Conservation (phyloP, 768 basidiomycete species). For the Cystobasidium onofrii region DNA sequence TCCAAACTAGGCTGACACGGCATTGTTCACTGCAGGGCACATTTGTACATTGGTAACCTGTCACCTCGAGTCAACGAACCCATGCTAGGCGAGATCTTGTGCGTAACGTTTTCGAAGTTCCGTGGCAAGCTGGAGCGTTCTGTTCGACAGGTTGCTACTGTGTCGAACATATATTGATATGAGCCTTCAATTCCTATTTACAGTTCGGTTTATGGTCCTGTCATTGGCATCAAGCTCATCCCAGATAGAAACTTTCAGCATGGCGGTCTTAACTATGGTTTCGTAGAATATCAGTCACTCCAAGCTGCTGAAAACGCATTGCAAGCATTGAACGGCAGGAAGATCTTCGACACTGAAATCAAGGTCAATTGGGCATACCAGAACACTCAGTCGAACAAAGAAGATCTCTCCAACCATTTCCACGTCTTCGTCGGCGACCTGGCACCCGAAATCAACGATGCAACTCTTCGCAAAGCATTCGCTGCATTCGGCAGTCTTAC, state of each 20-base stretch:
- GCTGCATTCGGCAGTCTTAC: constrained; percentile 91
- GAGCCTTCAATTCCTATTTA: constrained; percentile 70
- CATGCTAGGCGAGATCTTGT: constrained; percentile 77
- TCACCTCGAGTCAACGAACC: constrained; percentile 96
- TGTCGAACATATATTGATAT: no score
- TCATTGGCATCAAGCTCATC: constrained; percentile 99
- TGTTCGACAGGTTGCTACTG: background rate
- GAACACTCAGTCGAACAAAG: constrained; percentile 85
- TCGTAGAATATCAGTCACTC: constrained; percentile 93
- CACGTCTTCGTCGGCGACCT: constrained; percentile 99
- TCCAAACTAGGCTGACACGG: background rate
- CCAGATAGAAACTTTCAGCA: constrained; percentile 99
- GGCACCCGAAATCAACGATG: constrained; percentile 96
- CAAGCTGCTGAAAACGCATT: constrained; percentile 97
- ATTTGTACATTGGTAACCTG: constrained; percentile 97
- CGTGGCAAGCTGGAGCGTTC: constrained; percentile 50
- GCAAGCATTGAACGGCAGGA: constrained; percentile 94
- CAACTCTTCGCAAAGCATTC: constrained; percentile 92
- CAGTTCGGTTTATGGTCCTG: constrained; percentile 57
- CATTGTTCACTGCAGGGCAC: constrained; percentile 53
- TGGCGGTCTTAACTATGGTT: constrained; percentile 97
- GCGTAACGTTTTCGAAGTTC: constrained; percentile 53
- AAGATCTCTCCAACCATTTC: constrained; percentile 93
- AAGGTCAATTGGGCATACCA: constrained; percentile 99
- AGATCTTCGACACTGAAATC: constrained; percentile 99